Evolutionary conservation across 2,329 filamentous ascomycete genomes (phyloP), one percentile per base, ranked within the genome.

Genomic region (Fusarium dlaminii): DNA sequence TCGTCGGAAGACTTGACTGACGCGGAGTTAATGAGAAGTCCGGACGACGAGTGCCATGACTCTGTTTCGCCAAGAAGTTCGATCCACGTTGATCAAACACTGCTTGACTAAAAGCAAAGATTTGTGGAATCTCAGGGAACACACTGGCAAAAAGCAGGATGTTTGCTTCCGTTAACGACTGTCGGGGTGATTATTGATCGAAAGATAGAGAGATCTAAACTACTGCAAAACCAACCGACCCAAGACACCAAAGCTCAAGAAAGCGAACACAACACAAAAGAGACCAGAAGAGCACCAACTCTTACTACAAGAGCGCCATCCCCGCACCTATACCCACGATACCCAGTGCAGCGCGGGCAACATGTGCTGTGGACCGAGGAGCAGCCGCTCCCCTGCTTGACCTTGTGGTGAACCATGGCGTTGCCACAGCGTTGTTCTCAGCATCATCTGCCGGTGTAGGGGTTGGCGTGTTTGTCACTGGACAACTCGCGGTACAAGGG

Each of bases 401-500:
- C 49, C 73, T 79, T 17, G 79, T 59, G 1, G 75, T 64, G 24
- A 73, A 69, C 32, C 75, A 79, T 6, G 77, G 63, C 1, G 77
- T 72, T n/a, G 66, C 63, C 10, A 63, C 49, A 5, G 72, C 81
- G 51, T 79, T 56, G 32, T 70, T 67, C 34, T 60, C 59, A 18
- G 56, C 59, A 15, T 39, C 24, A 14, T 61, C 67, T 10, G 77
- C 65, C 15, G 61, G 54, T n/a, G 68, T 72, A 15, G 70, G 63
- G 10, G 59, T 54, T 27, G 69, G 66, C 2, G 58, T 73, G 5
- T 59, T 59, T 32, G 51, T 69, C 48, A 72, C 69, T 39, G 66
- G 67, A 45, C 85, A 87, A 60, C 80, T 73, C 12, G 70, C 73
- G 0, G 82, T 84, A 63, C 85, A 87, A 1, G 86, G 85, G 54